phyloP scores from a whole-genome alignment of 1,284 basidiomycete genomes.

The Pseudozyma sp. region DNA sequence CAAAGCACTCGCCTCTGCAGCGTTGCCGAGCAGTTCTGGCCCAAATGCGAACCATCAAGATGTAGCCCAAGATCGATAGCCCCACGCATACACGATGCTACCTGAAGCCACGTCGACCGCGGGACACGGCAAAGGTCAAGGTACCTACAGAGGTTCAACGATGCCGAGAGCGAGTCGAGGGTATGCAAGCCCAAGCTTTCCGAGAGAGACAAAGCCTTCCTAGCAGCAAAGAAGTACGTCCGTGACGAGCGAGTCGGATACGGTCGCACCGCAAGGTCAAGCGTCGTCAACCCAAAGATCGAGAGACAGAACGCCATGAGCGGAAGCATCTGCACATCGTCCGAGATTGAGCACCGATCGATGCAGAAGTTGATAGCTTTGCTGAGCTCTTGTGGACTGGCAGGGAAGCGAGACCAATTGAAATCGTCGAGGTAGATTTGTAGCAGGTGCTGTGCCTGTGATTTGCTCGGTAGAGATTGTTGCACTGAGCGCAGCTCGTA shows the following conservation, averaged over 20 bases:
- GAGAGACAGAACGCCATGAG: conserved; percentile 44
- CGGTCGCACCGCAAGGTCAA: conserved; percentile 39
- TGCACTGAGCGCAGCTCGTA: conserved; percentile 46
- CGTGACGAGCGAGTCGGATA: conserved; percentile 38
- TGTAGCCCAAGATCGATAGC: conserved; percentile 42
- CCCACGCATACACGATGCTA: conserved; percentile 45
- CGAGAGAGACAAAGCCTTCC: conserved; percentile 41
- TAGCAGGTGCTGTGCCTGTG: conserved; percentile 28
- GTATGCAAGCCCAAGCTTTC: conserved; percentile 44
- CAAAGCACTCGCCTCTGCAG: conserved; percentile 38
- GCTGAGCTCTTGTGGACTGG: conserved; percentile 23
- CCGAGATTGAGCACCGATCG: conserved; percentile 29
- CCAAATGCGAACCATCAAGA: conserved; percentile 32
- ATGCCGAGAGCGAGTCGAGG: conserved; percentile 42
- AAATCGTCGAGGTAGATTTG: conserved; percentile 45
- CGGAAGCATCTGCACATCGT: conserved; percentile 44
- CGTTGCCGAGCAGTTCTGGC: conserved; percentile 35
- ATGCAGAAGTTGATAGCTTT: conserved; percentile 29
- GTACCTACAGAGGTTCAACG: conserved; percentile 41
- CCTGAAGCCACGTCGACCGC: conserved; percentile 41
- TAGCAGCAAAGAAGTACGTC: conserved; percentile 45
- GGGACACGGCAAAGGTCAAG: conserved; percentile 43
- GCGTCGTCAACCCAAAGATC: conserved; percentile 33
- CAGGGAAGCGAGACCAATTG: conserved; percentile 43
- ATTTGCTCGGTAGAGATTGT: conserved; percentile 37